Evolutionary conservation across 2,329 filamentous ascomycete genomes (phyloP), one percentile per base, ranked within the genome.

Genomic region (Aureobasidium sp.): DNA sequence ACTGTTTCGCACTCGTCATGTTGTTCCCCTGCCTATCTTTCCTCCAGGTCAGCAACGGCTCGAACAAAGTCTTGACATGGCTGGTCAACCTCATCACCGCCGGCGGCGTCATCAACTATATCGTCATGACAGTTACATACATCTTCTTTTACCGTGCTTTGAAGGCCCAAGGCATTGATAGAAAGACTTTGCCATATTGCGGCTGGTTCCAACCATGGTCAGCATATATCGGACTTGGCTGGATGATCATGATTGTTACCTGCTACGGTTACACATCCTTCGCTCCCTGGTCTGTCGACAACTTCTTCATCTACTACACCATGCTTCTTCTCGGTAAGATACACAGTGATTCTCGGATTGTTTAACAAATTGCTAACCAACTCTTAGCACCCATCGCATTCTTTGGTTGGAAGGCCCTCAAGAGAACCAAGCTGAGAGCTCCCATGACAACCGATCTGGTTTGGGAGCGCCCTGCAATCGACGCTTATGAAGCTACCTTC

Each of bases 361-460:
- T 6, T 4, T 10, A 21, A 21, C 19, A 21, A 21, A 38, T 10
- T 44, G 10, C 39, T 42, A 29, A 42, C 25, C 25, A 38, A n/a
- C 10, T 10, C n/a, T 7, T n/a, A 44, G 48, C 75, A 0, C 73
- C 76, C 6, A 62, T 79, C 30, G 67, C 81, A 24, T 85, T 77
- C 63, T 49, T 76, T 17, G 72, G 72, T 60, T 88, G 81, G 80
- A 88, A 87, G 68, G 6, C 86, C 1, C 17, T 81, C 64, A 80
- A 82, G 70, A 72, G 71, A 54, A 86, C 83, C 1, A 74, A 73
- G 55, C 70, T 78, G 48, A 70, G 82, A 16, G 68, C 68, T 2
- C 70, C 81, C 0, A 63, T 71, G 4, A 77, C 85, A 61, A 74
- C 75, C 3, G 81, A 85, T 61, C 70, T 84, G 14, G 69, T 81